Evolutionary conservation across 2,329 filamentous ascomycete species (phyloP).

Genomic region (Botrytis sinoallii): DNA sequence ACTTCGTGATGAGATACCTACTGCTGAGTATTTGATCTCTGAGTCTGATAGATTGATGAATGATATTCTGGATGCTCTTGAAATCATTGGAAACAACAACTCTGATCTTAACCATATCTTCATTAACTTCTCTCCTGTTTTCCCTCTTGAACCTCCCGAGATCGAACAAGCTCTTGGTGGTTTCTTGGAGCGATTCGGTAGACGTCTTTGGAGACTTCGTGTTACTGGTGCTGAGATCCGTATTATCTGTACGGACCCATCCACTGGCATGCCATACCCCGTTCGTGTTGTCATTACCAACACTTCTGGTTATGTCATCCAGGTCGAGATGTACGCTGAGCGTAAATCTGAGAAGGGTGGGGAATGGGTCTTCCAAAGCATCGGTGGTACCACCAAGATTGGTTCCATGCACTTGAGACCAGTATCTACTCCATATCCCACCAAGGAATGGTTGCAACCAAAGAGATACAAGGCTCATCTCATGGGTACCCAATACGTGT

Average conservation of each 20-base stretch:
- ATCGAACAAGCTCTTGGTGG: conserved; percentile 90
- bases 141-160: conserved; percentile 84
- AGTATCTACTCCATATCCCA: conserved; percentile 89
- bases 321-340: conserved; percentile 97
- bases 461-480: conserved; percentile 99
- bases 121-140: conserved; percentile 98
- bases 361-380: conserved; percentile 98
- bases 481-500: conserved; percentile 99
- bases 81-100: conserved; percentile 99
- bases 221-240: conserved; percentile 97
- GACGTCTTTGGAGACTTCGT: conserved; percentile 91
- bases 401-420: conserved; percentile 92
- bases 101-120: conserved; percentile 99
- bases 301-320: conserved; percentile 95
- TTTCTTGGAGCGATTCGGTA: conserved; percentile 94
- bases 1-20: conserved; percentile 94
- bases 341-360: conserved; percentile 92
- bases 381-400: conserved; percentile 91
- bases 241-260: conserved; percentile 91
- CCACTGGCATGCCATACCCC: conserved; percentile 80
- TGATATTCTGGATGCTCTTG: conserved; percentile 93
- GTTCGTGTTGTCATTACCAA: conserved; percentile 96
- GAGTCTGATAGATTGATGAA: conserved; percentile 96
- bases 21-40: conserved; percentile 96
- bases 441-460: conserved; percentile 97